phyloP scores from a whole-genome alignment of 495 filamentous ascomycete genomes.

The Penicillium parvum region DNA sequence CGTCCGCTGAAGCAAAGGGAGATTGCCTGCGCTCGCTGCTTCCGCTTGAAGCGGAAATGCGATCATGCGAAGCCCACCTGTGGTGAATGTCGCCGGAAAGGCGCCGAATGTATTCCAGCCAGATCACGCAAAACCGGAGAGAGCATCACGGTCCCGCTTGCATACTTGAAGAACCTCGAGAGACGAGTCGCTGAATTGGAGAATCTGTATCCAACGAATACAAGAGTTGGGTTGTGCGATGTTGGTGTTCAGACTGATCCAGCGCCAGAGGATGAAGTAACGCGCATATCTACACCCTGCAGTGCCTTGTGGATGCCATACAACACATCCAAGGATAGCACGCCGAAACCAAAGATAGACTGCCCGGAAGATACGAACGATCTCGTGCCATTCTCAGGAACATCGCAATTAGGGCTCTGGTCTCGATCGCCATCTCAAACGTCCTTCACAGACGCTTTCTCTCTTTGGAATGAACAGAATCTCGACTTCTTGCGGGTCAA shows the following conservation, averaged over 20 bases:
- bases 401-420: neutral
- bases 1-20: constrained; percentile 26
- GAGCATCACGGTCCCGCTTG: constrained; percentile 29
- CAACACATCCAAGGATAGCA: neutral
- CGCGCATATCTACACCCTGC: neutral
- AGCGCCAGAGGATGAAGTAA: neutral
- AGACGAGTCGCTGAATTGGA: constrained; percentile 24
- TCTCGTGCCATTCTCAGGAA: constrained; percentile 4
- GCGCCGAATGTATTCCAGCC: constrained; percentile 29
- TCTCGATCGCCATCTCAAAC: constrained; percentile 4
- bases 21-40: constrained; percentile 32
- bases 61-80: constrained; percentile 32
- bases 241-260: constrained; percentile 27
- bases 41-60: constrained; percentile 33
- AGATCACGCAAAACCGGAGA: constrained; percentile 27
- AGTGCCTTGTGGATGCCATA: neutral
- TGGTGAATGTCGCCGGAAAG: constrained; percentile 32
- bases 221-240: constrained; percentile 16
- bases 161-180: constrained; percentile 30
- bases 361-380: constrained; percentile 4
- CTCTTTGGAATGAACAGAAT: constrained; percentile 5
- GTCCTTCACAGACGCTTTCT: constrained; percentile 8
- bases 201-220: neutral
- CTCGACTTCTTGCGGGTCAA: constrained; percentile 18
- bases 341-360: constrained; percentile 2